These are phyloP conservation scores for Nicotiana knightiana DNA, from an alignment of 257 asterid genomes.

Conservation along the genomic window DNA sequence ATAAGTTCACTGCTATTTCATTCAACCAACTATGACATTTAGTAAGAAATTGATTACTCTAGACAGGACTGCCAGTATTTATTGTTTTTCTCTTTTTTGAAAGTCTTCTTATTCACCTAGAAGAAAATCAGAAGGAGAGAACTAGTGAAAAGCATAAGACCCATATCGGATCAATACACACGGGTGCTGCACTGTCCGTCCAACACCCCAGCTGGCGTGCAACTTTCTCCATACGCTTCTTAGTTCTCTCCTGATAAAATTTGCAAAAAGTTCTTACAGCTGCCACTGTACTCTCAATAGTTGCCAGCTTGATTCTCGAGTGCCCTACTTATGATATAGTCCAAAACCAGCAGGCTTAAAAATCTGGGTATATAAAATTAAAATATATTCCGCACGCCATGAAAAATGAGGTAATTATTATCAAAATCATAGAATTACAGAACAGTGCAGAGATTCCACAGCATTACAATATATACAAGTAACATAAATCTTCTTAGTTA, in stretches of 20 bases:
- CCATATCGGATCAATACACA: not conserved
- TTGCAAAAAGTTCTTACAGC: not conserved
- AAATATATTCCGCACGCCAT: not conserved
- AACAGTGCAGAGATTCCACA: not conserved
- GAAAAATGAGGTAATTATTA: not conserved
- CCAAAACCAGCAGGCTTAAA: not conserved
- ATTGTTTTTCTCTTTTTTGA: not conserved
- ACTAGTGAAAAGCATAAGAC: not conserved
- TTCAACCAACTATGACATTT: not conserved
- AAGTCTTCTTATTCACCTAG: not conserved
- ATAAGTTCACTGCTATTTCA: not conserved
- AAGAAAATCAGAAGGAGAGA: not conserved
- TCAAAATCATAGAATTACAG: not conserved
- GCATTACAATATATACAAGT: not conserved
- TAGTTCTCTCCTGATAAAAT: not conserved
- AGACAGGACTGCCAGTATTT: not conserved
- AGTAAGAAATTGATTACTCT: not conserved
- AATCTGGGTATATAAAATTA: not conserved
- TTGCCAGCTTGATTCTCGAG: not conserved
- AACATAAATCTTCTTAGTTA: not conserved
- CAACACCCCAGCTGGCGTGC: not conserved
- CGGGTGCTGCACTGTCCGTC: not conserved
- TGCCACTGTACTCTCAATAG: conserved; percentile 1
- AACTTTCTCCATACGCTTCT: not conserved
- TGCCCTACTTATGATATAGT: not conserved